Evolutionary conservation across 2,329 filamentous ascomycete genomes (phyloP).

Genomic region (Bertia moriformis): DNA sequence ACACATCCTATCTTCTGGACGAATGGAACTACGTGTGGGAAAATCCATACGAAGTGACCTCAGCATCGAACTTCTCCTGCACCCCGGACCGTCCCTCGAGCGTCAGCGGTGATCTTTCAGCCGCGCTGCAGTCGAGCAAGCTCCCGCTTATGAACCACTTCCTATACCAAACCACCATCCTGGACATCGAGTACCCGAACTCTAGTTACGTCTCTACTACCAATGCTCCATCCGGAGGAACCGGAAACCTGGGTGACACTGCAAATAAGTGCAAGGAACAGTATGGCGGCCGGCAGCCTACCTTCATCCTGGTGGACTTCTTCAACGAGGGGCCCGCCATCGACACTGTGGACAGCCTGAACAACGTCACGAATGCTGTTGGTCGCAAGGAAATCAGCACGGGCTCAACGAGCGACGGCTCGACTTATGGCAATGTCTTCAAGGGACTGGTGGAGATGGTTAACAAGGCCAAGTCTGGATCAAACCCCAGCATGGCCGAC

Average conservation of each 20-base stretch:
- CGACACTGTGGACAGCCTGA: slow-evolving; percentile 33
- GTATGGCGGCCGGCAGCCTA: slow-evolving; percentile 30
- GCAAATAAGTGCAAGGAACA: slow-evolving; percentile 19
- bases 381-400: neutral
- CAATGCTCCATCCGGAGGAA: slow-evolving; percentile 26
- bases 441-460: slow-evolving; percentile 19
- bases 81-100: slow-evolving; percentile 26
- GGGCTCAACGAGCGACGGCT: neutral
- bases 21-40: slow-evolving; percentile 32
- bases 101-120: slow-evolving; percentile 17
- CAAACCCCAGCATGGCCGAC: slow-evolving; percentile 19
- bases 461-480: slow-evolving; percentile 16
- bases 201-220: slow-evolving; percentile 25
- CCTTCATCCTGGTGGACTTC: slow-evolving; percentile 38
- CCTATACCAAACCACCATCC: slow-evolving; percentile 21
- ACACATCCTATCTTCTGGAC: slow-evolving; percentile 20
- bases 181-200: slow-evolving; percentile 26
- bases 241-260: slow-evolving; percentile 26
- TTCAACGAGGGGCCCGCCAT: slow-evolving; percentile 40
- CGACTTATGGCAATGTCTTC: slow-evolving; percentile 9
- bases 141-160: slow-evolving; percentile 44
- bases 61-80: slow-evolving; percentile 32
- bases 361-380: slow-evolving; percentile 12
- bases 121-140: slow-evolving; percentile 24
- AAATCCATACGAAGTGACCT: slow-evolving; percentile 30